These are phyloP conservation scores for Lunasporangiospora selenospora DNA, from an alignment of 192 early-diverging fungal genomes.

Conservation along the genomic window DNA sequence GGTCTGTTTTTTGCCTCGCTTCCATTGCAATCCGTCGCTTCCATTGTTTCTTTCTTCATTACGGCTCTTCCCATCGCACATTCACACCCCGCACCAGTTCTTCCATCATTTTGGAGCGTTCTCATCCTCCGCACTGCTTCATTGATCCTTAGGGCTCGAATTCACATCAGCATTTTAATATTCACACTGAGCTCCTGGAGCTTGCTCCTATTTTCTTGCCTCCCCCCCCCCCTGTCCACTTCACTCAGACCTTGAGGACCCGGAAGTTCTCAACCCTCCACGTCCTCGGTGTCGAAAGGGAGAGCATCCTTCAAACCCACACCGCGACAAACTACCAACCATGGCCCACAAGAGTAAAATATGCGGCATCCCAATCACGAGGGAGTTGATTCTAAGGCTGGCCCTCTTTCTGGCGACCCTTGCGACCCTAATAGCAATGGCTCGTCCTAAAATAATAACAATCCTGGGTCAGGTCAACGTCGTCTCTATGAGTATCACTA, in stretches of 20 bases:
- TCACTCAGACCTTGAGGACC: too few species aligned
- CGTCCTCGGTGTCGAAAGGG: too few species aligned
- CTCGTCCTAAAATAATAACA: conserved; percentile 16
- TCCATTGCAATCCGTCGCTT: too few species aligned
- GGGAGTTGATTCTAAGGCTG: conserved; percentile 21
- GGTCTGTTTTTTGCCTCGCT: too few species aligned
- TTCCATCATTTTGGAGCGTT: not conserved
- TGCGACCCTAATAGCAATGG: conserved; percentile 1
- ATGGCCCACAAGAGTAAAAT: too few species aligned
- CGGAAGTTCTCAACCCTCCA: too few species aligned
- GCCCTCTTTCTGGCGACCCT: conserved; percentile 10
- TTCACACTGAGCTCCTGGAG: too few species aligned
- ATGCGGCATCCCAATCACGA: conserved; percentile 28
- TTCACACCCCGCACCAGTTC: not conserved
- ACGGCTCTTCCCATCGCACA: not conserved
- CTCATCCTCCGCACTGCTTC: not conserved
- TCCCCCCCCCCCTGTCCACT: not conserved
- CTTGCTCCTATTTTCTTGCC: too few species aligned
- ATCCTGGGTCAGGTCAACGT: conserved; percentile 28
- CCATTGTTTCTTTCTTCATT: not conserved
- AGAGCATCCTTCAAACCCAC: too few species aligned
- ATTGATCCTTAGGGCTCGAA: not conserved
- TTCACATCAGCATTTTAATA: too few species aligned
- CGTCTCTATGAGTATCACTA: conserved; percentile 23
- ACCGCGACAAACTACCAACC: too few species aligned